These are phyloP conservation scores for Nicotiana sylvestris DNA, from an alignment of 257 asterid genomes.

Conservation along the genomic window DNA sequence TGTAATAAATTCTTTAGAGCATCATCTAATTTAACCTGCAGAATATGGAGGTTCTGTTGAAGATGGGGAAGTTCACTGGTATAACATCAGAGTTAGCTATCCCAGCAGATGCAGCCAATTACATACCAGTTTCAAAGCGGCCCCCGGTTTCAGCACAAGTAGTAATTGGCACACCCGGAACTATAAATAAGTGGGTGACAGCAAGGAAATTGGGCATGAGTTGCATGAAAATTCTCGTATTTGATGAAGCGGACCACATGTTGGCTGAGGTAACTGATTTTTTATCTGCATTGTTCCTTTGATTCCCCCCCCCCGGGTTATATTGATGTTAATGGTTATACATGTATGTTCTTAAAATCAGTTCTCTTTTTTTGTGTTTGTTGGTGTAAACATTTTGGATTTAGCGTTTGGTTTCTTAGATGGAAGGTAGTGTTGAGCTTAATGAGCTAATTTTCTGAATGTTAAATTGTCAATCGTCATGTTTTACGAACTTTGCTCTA, in stretches of 20 bases:
- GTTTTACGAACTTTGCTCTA: neutral
- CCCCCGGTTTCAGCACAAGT: constrained; percentile 73
- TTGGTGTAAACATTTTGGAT: neutral
- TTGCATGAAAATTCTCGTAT: constrained; percentile 80
- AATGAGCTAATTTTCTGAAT: neutral
- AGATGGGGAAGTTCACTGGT: constrained; percentile 87
- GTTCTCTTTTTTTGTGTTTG: neutral
- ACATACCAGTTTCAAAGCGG: constrained; percentile 48
- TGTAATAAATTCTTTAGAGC: too few species aligned
- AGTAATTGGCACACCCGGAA: constrained; percentile 96
- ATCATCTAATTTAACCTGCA: constrained; percentile 18
- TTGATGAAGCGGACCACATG: constrained; percentile 99
- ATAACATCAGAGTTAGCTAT: constrained; percentile 72
- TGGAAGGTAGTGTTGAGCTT: neutral
- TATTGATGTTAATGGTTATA: neutral
- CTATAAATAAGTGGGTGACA: constrained; percentile 58
- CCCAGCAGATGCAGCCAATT: constrained; percentile 50
- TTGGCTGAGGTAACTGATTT: constrained; percentile 58
- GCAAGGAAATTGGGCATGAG: constrained; percentile 69
- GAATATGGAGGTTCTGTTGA: constrained; percentile 91
- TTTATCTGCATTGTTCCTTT: neutral
- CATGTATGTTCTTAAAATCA: neutral
- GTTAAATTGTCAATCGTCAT: neutral
- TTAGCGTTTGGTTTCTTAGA: neutral
- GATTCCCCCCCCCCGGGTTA: too few species aligned